Evolutionary conservation across 2,329 filamentous ascomycete species (phyloP).

Genomic region (Tolypocladium tropicale): DNA sequence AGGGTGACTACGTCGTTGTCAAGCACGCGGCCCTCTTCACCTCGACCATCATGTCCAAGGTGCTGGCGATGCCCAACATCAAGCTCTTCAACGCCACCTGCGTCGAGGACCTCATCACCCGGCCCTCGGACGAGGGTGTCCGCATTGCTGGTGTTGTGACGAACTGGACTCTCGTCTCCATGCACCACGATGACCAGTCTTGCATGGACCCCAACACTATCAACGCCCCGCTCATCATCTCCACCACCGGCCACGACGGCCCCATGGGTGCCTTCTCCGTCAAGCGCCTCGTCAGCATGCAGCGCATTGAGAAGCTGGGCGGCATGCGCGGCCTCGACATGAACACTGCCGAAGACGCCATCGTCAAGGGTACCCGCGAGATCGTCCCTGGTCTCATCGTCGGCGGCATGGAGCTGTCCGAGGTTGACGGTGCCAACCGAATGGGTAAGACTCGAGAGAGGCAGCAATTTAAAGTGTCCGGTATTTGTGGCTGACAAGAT

Average conservation of each 20-base stretch:
- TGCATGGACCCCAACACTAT: slow-evolving; percentile 99
- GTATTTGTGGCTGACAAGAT: background rate
- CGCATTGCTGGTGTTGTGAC: slow-evolving; percentile 84
- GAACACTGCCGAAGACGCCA: slow-evolving; percentile 83
- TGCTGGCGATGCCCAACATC: slow-evolving; percentile 77
- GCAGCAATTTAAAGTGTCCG: fast-evolving
- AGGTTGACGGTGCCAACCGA: slow-evolving; percentile 82
- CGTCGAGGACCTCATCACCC: slow-evolving; percentile 88
- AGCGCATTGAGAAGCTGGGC: slow-evolving; percentile 69
- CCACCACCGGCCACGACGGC: slow-evolving; percentile 82
- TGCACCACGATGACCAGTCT: slow-evolving; percentile 80
- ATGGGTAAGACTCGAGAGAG: slow-evolving; percentile 56
- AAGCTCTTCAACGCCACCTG: slow-evolving; percentile 95
- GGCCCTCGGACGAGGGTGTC: slow-evolving; percentile 45
- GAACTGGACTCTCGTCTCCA: slow-evolving; percentile 88
- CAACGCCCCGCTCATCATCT: slow-evolving; percentile 81
- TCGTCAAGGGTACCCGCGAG: slow-evolving; percentile 85
- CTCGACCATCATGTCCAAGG: slow-evolving; percentile 73
- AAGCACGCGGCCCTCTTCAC: slow-evolving; percentile 93
- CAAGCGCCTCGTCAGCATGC: slow-evolving; percentile 86
- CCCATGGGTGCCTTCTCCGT: slow-evolving; percentile 87
- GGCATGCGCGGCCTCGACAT: slow-evolving; percentile 93
- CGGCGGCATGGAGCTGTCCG: slow-evolving; percentile 89
- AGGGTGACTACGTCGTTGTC: slow-evolving; percentile 81
- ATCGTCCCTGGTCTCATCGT: slow-evolving; percentile 80